Evolutionary conservation across 2,329 filamentous ascomycete species (phyloP).

Genomic region (Aphanocladium album): DNA sequence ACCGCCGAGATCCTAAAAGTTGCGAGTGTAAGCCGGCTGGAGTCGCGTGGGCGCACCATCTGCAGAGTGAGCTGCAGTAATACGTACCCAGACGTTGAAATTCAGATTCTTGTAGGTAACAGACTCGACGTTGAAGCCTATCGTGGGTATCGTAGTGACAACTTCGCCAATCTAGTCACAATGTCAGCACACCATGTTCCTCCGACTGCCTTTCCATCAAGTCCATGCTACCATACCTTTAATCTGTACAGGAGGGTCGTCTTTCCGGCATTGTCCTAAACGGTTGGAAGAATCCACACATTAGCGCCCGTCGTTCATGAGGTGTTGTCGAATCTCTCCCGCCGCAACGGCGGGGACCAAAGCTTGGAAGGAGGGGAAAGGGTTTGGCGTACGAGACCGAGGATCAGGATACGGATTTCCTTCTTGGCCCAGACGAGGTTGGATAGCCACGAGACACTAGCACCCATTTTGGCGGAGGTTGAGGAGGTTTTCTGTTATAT

Average conservation of each 20-base stretch:
- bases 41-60: background rate
- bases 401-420: conserved; percentile 92
- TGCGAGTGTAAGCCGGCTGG: conserved; percentile 5
- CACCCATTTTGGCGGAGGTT: conserved; percentile 49
- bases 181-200: conserved; percentile 9
- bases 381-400: conserved; percentile 69
- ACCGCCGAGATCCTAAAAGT: conserved; percentile 73
- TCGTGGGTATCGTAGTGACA: conserved; percentile 97
- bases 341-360: background rate
- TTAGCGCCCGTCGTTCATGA: background rate
- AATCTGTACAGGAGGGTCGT: conserved; percentile 94
- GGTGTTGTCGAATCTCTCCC: background rate
- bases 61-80: no score
- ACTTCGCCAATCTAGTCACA: conserved; percentile 84
- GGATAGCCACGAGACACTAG: conserved; percentile 64
- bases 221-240: conserved; percentile 57
- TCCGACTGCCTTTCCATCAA: background rate
- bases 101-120: conserved; percentile 98
- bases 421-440: conserved; percentile 84
- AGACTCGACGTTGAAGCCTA: conserved; percentile 98
- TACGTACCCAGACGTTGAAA: conserved; percentile 92
- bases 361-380: background rate
- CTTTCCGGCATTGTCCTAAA: conserved; percentile 96
- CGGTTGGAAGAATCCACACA: background rate
- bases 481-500: background rate